Evolutionary conservation across 306 rosid genomes (phyloP).

Genomic region (Pyrus bretschneideri): DNA sequence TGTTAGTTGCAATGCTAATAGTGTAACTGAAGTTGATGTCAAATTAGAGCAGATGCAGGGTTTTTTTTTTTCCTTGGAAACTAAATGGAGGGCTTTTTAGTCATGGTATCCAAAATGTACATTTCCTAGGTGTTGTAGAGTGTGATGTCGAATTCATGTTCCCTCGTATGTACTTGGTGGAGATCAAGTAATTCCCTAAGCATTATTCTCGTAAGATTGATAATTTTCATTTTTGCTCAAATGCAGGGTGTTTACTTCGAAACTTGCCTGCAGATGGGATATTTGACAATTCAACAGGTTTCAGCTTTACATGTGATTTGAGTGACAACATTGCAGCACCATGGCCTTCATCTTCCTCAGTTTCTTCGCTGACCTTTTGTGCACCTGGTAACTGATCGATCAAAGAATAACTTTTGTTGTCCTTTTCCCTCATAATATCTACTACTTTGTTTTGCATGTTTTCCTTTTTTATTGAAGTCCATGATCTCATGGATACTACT

Average conservation of each 20-base stretch:
- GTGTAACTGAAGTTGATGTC: background rate
- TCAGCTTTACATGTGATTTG: constrained; percentile 90
- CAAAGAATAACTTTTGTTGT: background rate
- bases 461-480: constrained; percentile 1
- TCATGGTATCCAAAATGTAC: background rate
- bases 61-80: background rate
- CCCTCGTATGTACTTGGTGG: background rate
- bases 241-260: constrained; percentile 86
- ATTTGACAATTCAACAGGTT: constrained; percentile 73
- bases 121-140: background rate
- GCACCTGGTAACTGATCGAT: constrained; percentile 71
- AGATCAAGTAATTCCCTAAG: background rate
- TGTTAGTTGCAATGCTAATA: background rate
- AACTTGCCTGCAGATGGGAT: constrained; percentile 85
- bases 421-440: background rate
- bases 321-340: constrained; percentile 91
- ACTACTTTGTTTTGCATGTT: background rate
- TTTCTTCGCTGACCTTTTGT: constrained; percentile 76
- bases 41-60: background rate
- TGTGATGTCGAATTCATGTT: background rate
- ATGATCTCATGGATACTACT: background rate
- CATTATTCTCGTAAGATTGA: background rate
- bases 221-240: constrained; percentile 4
- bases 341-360: constrained; percentile 90
- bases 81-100: background rate